Base-by-base conservation (phyloP, 768 basidiomycete genomes). In the Flagelloscypha sp. region DNA sequence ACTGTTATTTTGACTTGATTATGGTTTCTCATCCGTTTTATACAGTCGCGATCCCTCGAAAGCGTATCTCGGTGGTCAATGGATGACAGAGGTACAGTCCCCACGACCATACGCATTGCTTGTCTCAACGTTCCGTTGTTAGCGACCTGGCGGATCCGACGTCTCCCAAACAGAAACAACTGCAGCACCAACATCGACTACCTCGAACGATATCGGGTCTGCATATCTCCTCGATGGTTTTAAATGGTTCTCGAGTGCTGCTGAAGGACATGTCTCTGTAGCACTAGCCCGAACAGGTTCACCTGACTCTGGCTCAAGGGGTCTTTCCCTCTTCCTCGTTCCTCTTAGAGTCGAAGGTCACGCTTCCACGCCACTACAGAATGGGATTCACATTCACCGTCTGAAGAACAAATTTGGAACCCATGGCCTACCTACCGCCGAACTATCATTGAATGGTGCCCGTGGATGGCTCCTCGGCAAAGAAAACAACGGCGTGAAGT, bases 161-260 rank as follows among this genome's bases (percentile, higher is more conserved):
- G 72, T 86, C 9, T 82, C 79, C 3, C 68, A 74, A 34, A 81
- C 79, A 1, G 84, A 86, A 51, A 85, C 82, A 1, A 61, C 60
- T 0, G 84, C 81, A 2, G 49, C 48, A 17, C 52, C 63, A 2
- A 53, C 62, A 0, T 53, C 59, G 6, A 49, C 45, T 22, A 44
- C 58, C 23, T 41, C 40, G 1, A 50, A 61, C 37, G 36, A 27
- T 5, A 60, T 71, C 37, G 79, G 79, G 13, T 59, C 69, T 3
- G 55, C 63, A 32, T 82, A 81, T 51, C 59, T 48, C 13, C 53
- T 85, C 15, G 61, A 84, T 43, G 82, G 84, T 3, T 73, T 85
- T 53, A 86, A 85, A 57, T 86, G 84, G 84, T 86, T 86, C 55
- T 84, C 84, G 11, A 83, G 80, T 45, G 85, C 85, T 2, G 83